Conservation (phyloP, 768 basidiomycete species). For the Tulasnella sp. region DNA sequence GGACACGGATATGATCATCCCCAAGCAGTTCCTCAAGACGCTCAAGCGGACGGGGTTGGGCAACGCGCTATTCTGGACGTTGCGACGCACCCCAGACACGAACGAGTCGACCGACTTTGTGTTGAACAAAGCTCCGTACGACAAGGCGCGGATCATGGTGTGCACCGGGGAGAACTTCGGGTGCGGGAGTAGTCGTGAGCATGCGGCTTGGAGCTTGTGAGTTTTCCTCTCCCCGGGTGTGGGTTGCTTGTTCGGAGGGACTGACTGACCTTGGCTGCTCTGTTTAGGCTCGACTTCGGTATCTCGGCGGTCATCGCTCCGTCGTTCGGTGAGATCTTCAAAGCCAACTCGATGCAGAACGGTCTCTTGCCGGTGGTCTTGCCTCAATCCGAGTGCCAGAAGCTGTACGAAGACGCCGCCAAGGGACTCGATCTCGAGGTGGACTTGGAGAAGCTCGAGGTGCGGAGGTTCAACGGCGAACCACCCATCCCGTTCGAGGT, state of each 20-base stretch:
- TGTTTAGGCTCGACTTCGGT: constrained; percentile 68
- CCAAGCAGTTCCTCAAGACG: constrained; percentile 89
- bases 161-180: constrained; percentile 86
- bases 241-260: not conserved
- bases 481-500: constrained; percentile 62
- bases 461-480: constrained; percentile 55
- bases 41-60: constrained; percentile 82
- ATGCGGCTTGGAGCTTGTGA: constrained; percentile 80
- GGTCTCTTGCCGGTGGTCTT: constrained; percentile 76
- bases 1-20: constrained; percentile 92
- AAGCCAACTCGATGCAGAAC: constrained; percentile 84
- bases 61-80: constrained; percentile 68
- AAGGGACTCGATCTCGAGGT: constrained; percentile 67
- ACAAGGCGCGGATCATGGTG: constrained; percentile 65
- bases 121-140: constrained; percentile 68
- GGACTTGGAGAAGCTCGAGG: constrained; percentile 71
- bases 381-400: constrained; percentile 55
- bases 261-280: constrained; percentile 6
- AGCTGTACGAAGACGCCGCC: constrained; percentile 66
- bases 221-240: constrained; percentile 24
- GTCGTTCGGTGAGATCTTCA: constrained; percentile 86
- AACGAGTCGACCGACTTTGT: constrained; percentile 76
- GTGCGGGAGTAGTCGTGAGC: constrained; percentile 81
- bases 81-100: constrained; percentile 66
- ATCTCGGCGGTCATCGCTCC: constrained; percentile 81